Base-by-base conservation (phyloP, 257 asterid genomes). In the Solanum bukasovii region DNA sequence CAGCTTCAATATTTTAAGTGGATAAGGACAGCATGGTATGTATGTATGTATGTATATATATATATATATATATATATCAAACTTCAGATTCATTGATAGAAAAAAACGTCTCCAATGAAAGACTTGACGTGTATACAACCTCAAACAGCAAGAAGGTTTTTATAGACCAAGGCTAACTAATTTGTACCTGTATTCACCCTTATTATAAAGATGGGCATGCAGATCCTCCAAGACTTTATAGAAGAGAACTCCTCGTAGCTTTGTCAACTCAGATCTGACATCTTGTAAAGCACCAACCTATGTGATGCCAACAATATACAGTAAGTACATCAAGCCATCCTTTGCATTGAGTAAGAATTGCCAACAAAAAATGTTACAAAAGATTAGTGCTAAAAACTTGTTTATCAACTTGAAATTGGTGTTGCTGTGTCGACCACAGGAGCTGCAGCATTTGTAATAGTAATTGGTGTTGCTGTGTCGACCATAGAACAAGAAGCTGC, bases 241-340 rank as follows among this genome's bases (percentile, higher is more conserved):
- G 92, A 97, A 97, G 88, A 97, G 96, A 90, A 92, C 91, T 90
- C 99, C 99, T 78, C 97, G 92, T 91, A 97, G 92, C 92, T 97
- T 97, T 86, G 94, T 92, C 96, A 97, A 92, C 91, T 97, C 99
- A 75, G 99, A 94, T 88, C 99, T 96, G 87, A 97, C 98, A 93
- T 97, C 99, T 93, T 97, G 99, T 91, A 97, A 98, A 88, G 99
- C 99, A 79, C 99, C 99, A 89, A 97, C 99, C 99, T 97, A 89
- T 87, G 87, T 88, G 92, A 87, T 88, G 65, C 65, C 88, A 91
- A 67, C 84, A 84, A 87, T 27, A 73, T 44, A 86, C 83, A 88
- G 88, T 84, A 84, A 89, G 49, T 73, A 78, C 46, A 90, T 70
- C 84, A 49, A 75, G 74, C 52, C 88, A 75, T 87, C 88, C 87